Evolutionary conservation across 1,284 basidiomycete species (phyloP).

Genomic region (Cutaneotrichosporon curvatum): DNA sequence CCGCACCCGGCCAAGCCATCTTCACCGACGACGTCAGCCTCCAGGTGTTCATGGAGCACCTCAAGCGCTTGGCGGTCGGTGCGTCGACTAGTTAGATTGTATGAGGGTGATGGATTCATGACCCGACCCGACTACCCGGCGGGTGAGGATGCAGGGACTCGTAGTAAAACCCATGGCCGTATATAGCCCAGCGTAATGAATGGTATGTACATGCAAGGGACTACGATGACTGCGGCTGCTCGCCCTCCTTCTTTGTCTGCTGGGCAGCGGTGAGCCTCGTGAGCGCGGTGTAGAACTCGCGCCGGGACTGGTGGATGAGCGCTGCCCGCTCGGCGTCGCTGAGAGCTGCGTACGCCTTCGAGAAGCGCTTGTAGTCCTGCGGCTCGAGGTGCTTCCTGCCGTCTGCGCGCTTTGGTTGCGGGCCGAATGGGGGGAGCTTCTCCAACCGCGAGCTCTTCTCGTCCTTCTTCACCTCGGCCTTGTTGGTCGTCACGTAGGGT

Average conservation of each 20-base stretch:
- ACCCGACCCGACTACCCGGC: too few species aligned
- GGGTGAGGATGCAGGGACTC: too few species aligned
- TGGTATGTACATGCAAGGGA: too few species aligned
- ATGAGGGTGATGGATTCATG: too few species aligned
- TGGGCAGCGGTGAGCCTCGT: background rate
- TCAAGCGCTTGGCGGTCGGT: conserved; percentile 64
- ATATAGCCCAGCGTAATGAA: too few species aligned
- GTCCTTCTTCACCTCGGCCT: too few species aligned
- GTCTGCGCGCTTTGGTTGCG: conserved; percentile 2
- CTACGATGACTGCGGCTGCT: background rate
- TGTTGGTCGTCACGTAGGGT: conserved; percentile 48
- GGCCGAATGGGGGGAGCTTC: conserved; percentile 20
- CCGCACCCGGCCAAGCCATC: conserved; percentile 73
- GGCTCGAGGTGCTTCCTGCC: conserved; percentile 7
- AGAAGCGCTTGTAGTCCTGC: conserved; percentile 16
- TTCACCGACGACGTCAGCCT: conserved; percentile 98
- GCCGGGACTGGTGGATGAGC: conserved; percentile 34
- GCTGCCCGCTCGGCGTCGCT: conserved; percentile 27
- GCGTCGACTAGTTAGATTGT: conserved; percentile 37
- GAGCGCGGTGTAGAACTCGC: conserved; percentile 37
- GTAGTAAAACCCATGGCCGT: too few species aligned
- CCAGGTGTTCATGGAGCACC: conserved; percentile 93
- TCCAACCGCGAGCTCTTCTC: too few species aligned
- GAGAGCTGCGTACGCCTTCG: conserved; percentile 29
- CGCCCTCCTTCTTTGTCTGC: background rate